Evolutionary conservation across 495 filamentous ascomycete genomes (phyloP).

Genomic region (Lophiotrema nucula): DNA sequence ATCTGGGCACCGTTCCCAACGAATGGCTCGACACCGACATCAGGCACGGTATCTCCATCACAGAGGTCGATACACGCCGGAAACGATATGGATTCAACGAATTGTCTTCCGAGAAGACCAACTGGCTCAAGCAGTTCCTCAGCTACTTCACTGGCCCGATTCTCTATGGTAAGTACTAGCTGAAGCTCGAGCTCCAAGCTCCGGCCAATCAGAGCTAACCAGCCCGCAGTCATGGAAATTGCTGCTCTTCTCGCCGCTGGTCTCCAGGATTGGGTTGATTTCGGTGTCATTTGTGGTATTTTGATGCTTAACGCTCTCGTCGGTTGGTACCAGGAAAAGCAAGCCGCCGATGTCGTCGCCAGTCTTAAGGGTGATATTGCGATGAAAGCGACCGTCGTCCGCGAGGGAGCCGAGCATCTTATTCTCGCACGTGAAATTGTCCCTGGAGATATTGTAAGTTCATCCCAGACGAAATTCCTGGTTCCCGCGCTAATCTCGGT

Average conservation of each 20-base stretch:
- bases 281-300: slow-evolving; percentile 81
- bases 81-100: slow-evolving; percentile 73
- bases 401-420: slow-evolving; percentile 67
- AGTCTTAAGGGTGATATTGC: slow-evolving; percentile 81
- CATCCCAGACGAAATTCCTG: slow-evolving; percentile 7
- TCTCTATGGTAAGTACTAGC: slow-evolving; percentile 66
- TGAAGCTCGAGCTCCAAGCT: background rate
- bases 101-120: slow-evolving; percentile 71
- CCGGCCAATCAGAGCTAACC: slow-evolving; percentile 5
- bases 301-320: slow-evolving; percentile 76
- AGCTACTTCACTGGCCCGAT: slow-evolving; percentile 80
- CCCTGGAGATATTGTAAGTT: slow-evolving; percentile 73
- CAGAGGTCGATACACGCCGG: slow-evolving; percentile 63
- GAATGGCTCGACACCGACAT: slow-evolving; percentile 70
- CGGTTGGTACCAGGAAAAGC: slow-evolving; percentile 87
- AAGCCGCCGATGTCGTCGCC: slow-evolving; percentile 80
- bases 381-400: slow-evolving; percentile 70
- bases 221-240: slow-evolving; percentile 80
- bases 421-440: slow-evolving; percentile 79
- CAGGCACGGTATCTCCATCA: slow-evolving; percentile 56
- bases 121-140: slow-evolving; percentile 73
- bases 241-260: slow-evolving; percentile 76
- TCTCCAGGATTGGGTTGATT: slow-evolving; percentile 79
- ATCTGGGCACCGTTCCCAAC: slow-evolving; percentile 3
- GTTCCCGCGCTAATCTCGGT: background rate